Percentiles rank a stretch among this genome's conserved stretches.
Conservation (phyloP, 805 yeast species). For the Lachancea nothofagi region DNA sequence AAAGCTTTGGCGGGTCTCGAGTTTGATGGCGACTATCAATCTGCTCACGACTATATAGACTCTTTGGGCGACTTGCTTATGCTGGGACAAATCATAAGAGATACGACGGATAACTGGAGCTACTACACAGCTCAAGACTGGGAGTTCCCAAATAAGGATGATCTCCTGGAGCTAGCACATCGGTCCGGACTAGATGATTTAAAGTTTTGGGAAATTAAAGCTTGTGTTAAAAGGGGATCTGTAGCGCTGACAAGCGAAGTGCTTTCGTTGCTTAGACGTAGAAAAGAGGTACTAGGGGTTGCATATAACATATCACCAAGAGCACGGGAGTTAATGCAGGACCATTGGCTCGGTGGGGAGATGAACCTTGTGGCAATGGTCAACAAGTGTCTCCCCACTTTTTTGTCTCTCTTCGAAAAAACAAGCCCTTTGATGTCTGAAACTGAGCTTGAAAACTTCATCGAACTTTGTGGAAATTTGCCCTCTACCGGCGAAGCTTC, state of each 20-base stretch:
- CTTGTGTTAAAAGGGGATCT: constrained; percentile 53
- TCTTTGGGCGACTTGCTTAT: constrained; percentile 59
- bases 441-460: neutral
- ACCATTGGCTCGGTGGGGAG: constrained; percentile 28
- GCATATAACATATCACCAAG: constrained; percentile 19
- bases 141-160: constrained; percentile 39
- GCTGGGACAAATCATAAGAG: constrained; percentile 35
- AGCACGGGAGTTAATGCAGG: constrained; percentile 21
- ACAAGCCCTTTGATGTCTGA: neutral
- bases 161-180: constrained; percentile 38
- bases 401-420: constrained; percentile 13
- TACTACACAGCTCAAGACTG: constrained; percentile 33
- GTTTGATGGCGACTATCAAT: constrained; percentile 43
- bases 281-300: constrained; percentile 13
- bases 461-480: constrained; percentile 21
- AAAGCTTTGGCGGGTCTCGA: constrained; percentile 46
- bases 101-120: constrained; percentile 12
- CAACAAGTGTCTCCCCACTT: constrained; percentile 17
- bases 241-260: constrained; percentile 48
- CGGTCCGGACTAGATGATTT: constrained; percentile 35
- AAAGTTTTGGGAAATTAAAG: constrained; percentile 32
- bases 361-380: constrained; percentile 19
- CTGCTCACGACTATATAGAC: constrained; percentile 54
- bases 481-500: constrained; percentile 10
- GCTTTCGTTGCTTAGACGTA: constrained; percentile 11